Conservation (phyloP, 768 basidiomycete species). For the Ramaria sp. region DNA sequence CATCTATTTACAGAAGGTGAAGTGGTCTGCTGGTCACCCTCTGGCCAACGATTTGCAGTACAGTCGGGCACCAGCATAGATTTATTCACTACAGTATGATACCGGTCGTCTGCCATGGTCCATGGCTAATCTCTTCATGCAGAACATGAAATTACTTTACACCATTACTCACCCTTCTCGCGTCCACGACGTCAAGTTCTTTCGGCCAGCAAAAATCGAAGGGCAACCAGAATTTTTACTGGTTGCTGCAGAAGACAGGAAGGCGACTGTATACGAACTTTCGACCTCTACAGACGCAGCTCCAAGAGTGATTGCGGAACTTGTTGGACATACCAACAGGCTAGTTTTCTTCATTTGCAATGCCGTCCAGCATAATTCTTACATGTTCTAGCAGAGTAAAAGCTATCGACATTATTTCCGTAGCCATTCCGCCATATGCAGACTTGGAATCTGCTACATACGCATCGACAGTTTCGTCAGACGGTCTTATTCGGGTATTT, state of each 20-base stretch:
- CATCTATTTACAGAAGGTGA: conserved; percentile 60
- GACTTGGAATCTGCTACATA: conserved; percentile 41
- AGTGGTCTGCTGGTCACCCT: conserved; percentile 76
- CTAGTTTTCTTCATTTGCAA: conserved; percentile 24
- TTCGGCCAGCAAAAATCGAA: conserved; percentile 39
- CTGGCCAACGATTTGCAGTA: conserved; percentile 71
- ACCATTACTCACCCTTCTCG: conserved; percentile 70
- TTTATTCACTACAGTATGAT: conserved; percentile 65
- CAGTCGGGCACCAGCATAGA: conserved; percentile 68
- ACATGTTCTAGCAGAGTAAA: conserved; percentile 49
- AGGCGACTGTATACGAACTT: conserved; percentile 66
- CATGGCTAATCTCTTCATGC: not conserved
- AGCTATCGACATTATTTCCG: conserved; percentile 54
- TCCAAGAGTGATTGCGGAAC: conserved; percentile 54
- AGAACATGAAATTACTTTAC: conserved; percentile 75
- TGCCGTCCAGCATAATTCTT: conserved; percentile 3
- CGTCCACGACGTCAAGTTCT: conserved; percentile 77
- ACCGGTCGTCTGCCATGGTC: not conserved
- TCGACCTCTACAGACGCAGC: conserved; percentile 28
- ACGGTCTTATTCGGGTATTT: conserved; percentile 74
- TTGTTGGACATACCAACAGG: conserved; percentile 84
- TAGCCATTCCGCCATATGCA: conserved; percentile 38
- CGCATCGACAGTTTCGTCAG: conserved; percentile 75
- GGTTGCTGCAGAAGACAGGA: conserved; percentile 85
- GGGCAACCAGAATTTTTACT: conserved; percentile 54